Evolutionary conservation across 208 protist genomes (phyloP).

Genomic region (Wallacemonas sp.): DNA sequence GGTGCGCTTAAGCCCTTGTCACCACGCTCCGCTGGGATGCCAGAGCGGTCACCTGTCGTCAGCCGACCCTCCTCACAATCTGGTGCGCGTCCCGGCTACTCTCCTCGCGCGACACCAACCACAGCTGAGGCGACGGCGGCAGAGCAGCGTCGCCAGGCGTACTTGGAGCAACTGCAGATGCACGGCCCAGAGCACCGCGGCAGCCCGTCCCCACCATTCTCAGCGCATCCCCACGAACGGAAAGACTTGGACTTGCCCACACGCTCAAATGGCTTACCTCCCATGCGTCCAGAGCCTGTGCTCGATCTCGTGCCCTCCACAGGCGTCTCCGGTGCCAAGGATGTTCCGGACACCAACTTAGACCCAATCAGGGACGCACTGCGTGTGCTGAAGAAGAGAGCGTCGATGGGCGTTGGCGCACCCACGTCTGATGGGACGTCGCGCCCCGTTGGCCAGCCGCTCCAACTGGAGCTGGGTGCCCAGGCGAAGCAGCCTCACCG

Average conservation of each 20-base stretch:
- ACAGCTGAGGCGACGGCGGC: not conserved
- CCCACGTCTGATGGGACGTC: not conserved
- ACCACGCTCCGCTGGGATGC: not conserved
- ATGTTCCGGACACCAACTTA: constrained; percentile 8
- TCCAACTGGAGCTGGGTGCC: constrained; percentile 3
- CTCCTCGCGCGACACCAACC: not conserved
- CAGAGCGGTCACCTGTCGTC: not conserved
- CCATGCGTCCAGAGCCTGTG: not conserved
- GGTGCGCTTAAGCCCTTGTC: constrained; percentile 9
- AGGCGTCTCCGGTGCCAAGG: constrained; percentile 1
- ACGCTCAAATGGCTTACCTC: constrained; percentile 1
- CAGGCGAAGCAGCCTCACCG: constrained; percentile 16
- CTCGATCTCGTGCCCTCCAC: constrained; percentile 7
- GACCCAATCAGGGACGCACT: constrained; percentile 17
- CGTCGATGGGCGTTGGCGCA: not conserved
- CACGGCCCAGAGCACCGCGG: not conserved
- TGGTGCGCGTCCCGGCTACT: not conserved
- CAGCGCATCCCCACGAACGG: not conserved
- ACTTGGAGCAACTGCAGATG: not conserved
- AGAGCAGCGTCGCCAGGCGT: not conserved
- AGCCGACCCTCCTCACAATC: constrained; percentile 4
- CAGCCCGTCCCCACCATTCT: not conserved
- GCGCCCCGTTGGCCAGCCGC: not conserved
- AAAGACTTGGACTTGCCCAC: not conserved
- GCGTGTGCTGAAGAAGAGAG: constrained; percentile 6